Percentiles rank a stretch among this genome's conserved stretches.
phyloP scores from a whole-genome alignment of 2,329 filamentous ascomycete species.

The Nemania bipapillata region DNA sequence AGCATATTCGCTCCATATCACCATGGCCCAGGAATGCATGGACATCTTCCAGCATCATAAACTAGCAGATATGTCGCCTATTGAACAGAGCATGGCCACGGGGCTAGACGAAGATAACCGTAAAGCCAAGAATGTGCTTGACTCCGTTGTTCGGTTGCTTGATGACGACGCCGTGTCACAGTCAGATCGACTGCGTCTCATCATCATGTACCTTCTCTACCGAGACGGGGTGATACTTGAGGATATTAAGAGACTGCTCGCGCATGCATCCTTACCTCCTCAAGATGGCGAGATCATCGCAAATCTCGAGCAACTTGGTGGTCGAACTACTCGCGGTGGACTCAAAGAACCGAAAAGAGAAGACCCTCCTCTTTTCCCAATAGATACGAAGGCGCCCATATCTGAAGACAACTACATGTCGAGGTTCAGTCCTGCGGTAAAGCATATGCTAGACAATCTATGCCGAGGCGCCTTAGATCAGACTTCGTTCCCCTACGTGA shows the following conservation, averaged over 20 bases:
- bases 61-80: conserved; percentile 83
- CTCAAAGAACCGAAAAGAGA: conserved; percentile 81
- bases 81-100: conserved; percentile 91
- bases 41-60: conserved; percentile 87
- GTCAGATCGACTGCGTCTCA: conserved; percentile 82
- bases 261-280: conserved; percentile 81
- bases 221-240: conserved; percentile 84
- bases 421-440: conserved; percentile 83
- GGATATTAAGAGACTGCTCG: conserved; percentile 84
- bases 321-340: conserved; percentile 69
- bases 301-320: conserved; percentile 86
- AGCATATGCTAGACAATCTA: conserved; percentile 82
- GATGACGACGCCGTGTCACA: conserved; percentile 81
- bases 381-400: conserved; percentile 66
- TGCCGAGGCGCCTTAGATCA: conserved; percentile 74
- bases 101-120: conserved; percentile 92
- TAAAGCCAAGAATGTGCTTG: conserved; percentile 88
- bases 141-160: conserved; percentile 85
- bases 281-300: conserved; percentile 77
- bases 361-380: conserved; percentile 75
- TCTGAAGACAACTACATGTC: conserved; percentile 86
- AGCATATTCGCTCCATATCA: conserved; percentile 90
- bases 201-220: conserved; percentile 87
- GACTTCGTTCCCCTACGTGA: conserved; percentile 75
- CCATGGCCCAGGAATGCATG: conserved; percentile 98